phyloP scores from a whole-genome alignment of 2,329 filamentous ascomycete species.

The Verticillium isaacii region DNA sequence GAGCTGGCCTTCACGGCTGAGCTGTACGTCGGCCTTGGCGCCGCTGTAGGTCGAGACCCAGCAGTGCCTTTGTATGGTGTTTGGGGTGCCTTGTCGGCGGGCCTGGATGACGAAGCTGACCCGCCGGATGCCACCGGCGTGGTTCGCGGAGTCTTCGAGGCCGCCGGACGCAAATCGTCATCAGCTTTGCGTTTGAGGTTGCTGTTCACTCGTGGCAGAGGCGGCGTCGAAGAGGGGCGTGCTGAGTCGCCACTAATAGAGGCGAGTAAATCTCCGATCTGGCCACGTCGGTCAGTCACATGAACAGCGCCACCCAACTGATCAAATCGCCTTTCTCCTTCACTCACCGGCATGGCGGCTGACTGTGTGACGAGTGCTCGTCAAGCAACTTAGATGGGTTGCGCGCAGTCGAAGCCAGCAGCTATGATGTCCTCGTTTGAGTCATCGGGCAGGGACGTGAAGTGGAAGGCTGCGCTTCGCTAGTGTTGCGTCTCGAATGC shows the following conservation, averaged over 20 bases:
- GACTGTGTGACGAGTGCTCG: constrained; percentile 6
- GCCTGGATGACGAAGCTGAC: constrained; percentile 5
- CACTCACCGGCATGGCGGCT: constrained; percentile 32
- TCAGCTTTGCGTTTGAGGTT: constrained; percentile 54
- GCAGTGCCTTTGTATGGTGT: constrained; percentile 11
- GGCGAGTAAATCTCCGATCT: constrained; percentile 53
- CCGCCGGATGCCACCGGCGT: background rate
- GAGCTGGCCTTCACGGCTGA: constrained; percentile 4
- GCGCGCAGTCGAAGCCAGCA: constrained; percentile 1
- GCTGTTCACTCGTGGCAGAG: constrained; percentile 18
- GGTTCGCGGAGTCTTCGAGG: constrained; percentile 20
- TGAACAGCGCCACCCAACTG: background rate
- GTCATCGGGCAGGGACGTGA: background rate
- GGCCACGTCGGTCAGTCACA: background rate
- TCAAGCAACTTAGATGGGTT: background rate
- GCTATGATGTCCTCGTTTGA: constrained; percentile 1
- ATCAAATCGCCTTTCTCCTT: background rate
- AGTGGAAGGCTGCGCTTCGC: background rate
- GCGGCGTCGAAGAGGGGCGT: constrained; percentile 25
- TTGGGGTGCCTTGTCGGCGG: background rate
- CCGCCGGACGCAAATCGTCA: constrained; percentile 33
- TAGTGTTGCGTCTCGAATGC: background rate
- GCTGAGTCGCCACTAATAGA: constrained; percentile 52
- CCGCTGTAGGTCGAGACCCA: constrained; percentile 5
- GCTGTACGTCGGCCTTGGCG: constrained; percentile 6